Evolutionary conservation across 176 grass and related monocot species (phyloP), one percentile per base, ranked within the genome.

Genomic region (Musa schizocarpa): DNA sequence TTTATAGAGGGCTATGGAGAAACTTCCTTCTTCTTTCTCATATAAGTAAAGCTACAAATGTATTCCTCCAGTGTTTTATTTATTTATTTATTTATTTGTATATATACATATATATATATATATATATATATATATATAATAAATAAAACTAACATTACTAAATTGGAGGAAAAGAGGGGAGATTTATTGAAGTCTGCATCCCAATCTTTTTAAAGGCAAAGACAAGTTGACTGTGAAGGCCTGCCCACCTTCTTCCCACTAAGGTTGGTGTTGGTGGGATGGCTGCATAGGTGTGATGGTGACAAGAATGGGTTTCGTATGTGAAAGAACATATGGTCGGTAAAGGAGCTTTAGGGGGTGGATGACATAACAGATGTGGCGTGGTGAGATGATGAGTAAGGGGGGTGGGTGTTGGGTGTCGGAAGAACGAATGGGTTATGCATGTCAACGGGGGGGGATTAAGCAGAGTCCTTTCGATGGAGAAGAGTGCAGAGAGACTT

Each of bases 181-280:
- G 1, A 23, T 23, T 63, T 63, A 10, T 63, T 9, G 9, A 65
- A 12, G 8, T 65, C 13, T 27, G 63, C 21, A 65, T 65, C 63
- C 63, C 68, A 12, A 72, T 72, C 49, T 72, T 54, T 54, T 72
- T 13, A 26, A 72, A 65, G 62, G 62, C 20, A 65, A 23, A 26
- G 11, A 1, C 63, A 65, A 27, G 22, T 65, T 26, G 63, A 65
- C 27, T 65, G 63, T 11, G 8, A 61, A 58, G 17, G 57, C 57
- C 57, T 69, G 67, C 67, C 67, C 67, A 24, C 70, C 13, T 54
- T 22, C 22, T 22, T 22, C 12, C 34, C 70, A 72, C 70, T 72
- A 54, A 72, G 70, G n/a, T 72, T 72, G 70, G 70, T 72, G 70
- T 50, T 50, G 21, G 50, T 72, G 70, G 50, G 5, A 9, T 52